Evolutionary conservation across 768 basidiomycete genomes (phyloP).

Genomic region (Favolaschia claudopus): DNA sequence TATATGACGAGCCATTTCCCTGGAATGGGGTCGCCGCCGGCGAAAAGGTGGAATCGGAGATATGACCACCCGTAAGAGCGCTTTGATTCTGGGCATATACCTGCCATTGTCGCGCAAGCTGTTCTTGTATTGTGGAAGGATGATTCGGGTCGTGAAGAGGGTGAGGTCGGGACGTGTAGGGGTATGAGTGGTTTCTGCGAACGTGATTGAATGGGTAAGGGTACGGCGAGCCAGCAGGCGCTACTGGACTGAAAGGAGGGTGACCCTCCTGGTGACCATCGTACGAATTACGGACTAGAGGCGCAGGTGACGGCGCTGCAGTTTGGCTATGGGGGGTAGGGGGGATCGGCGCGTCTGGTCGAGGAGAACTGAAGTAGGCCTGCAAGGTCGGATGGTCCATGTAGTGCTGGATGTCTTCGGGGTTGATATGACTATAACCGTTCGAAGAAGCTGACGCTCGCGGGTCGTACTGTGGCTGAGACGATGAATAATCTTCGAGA

Average conservation of each 20-base stretch:
- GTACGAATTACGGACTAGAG: slow-evolving; percentile 59
- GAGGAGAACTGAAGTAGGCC: slow-evolving; percentile 62
- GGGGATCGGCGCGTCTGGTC: slow-evolving; percentile 80
- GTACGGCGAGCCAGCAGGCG: slow-evolving; percentile 76
- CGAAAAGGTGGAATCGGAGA: slow-evolving; percentile 79
- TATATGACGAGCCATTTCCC: slow-evolving; percentile 49
- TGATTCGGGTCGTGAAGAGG: slow-evolving; percentile 50
- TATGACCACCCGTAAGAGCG: slow-evolving; percentile 54
- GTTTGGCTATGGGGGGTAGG: slow-evolving; percentile 83
- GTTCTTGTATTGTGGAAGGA: slow-evolving; percentile 64
- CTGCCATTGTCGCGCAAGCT: slow-evolving; percentile 80
- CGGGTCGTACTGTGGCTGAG: slow-evolving; percentile 37
- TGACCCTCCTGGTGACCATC: slow-evolving; percentile 45
- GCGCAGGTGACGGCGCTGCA: slow-evolving; percentile 76
- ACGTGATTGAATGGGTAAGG: slow-evolving; percentile 82
- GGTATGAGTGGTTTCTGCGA: slow-evolving; percentile 56
- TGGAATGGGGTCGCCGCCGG: slow-evolving; percentile 81
- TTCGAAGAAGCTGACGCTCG: slow-evolving; percentile 36
- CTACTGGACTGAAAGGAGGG: slow-evolving; percentile 58
- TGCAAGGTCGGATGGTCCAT: slow-evolving; percentile 68
- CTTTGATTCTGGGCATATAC: slow-evolving; percentile 71
- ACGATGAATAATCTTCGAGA: slow-evolving; percentile 45
- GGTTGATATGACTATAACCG: slow-evolving; percentile 51
- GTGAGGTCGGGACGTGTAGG: slow-evolving; percentile 41
- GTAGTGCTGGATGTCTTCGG: slow-evolving; percentile 66